phyloP scores from a whole-genome alignment of 257 asterid genomes.

The Verbena officinalis region DNA sequence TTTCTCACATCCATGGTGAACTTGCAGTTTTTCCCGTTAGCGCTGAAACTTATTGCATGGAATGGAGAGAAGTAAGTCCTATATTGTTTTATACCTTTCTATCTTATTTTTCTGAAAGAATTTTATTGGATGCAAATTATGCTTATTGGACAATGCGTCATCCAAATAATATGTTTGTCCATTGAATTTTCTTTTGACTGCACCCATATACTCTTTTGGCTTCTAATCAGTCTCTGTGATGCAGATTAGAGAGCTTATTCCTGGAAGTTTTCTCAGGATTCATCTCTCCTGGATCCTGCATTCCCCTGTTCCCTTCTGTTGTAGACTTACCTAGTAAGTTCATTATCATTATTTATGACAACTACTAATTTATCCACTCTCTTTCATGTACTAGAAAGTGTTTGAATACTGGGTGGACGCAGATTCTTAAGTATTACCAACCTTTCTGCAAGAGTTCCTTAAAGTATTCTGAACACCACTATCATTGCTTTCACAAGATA shows the following conservation, averaged over 20 bases:
- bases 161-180: not conserved
- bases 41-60: slow-evolving; percentile 96
- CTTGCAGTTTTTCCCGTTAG: slow-evolving; percentile 87
- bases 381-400: slow-evolving; percentile 14
- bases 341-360: slow-evolving; percentile 18
- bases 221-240: slow-evolving; percentile 21
- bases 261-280: slow-evolving; percentile 58
- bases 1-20: slow-evolving; percentile 37
- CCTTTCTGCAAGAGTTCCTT: slow-evolving; percentile 18
- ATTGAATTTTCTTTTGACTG: slow-evolving; percentile 17
- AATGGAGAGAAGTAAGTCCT: slow-evolving; percentile 86
- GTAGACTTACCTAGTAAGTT: slow-evolving; percentile 89
- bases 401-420: slow-evolving; percentile 1
- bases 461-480: not conserved
- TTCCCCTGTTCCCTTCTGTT: slow-evolving; percentile 74
- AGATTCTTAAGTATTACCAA: slow-evolving; percentile 10
- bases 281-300: slow-evolving; percentile 82
- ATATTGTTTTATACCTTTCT: slow-evolving; percentile 15
- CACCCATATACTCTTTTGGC: slow-evolving; percentile 11
- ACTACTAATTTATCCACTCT: slow-evolving; percentile 13
- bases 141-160: slow-evolving; percentile 1
- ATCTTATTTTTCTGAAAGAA: slow-evolving; percentile 5
- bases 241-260: slow-evolving; percentile 70
- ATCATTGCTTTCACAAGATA: slow-evolving; percentile 18
- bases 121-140: slow-evolving; percentile 12